phyloP scores from a whole-genome alignment of 306 rosid species.

The Castanea crenata region DNA sequence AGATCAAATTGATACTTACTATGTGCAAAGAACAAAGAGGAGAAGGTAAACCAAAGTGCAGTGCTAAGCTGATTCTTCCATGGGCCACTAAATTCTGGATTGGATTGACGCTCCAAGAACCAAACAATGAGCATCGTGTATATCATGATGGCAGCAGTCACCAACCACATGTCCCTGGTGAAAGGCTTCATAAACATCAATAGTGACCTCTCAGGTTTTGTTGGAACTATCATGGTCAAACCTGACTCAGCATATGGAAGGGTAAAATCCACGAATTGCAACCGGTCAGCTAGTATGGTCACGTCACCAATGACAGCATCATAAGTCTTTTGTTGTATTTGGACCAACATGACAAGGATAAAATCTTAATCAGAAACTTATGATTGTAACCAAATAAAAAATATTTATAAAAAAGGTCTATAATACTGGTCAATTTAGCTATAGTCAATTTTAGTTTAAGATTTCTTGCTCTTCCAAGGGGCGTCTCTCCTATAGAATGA shows the following conservation, averaged over 20 bases:
- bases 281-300: constrained; percentile 46
- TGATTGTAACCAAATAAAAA: constrained; percentile 1
- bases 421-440: background rate
- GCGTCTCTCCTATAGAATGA: background rate
- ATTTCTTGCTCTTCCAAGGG: background rate
- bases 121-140: constrained; percentile 60
- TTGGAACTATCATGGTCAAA: constrained; percentile 51
- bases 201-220: constrained; percentile 24
- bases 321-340: constrained; percentile 41
- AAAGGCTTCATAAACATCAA: constrained; percentile 72
- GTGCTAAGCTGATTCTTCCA: constrained; percentile 56
- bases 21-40: constrained; percentile 73
- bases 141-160: constrained; percentile 33
- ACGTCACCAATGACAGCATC: constrained; percentile 67
- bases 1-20: constrained; percentile 36
- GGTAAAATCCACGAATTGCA: constrained; percentile 55
- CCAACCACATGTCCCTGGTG: constrained; percentile 63
- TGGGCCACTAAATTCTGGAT: constrained; percentile 55
- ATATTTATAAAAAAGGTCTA: background rate
- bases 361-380: background rate
- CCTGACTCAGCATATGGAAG: constrained; percentile 65
- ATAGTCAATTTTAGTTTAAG: background rate
- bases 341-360: constrained; percentile 20
- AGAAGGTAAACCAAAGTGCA: constrained; percentile 62
- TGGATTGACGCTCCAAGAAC: constrained; percentile 50